Evolutionary conservation across 148 eudicot species (phyloP), one percentile per base, ranked within the genome.

Genomic region (Gaultheria prostrata): DNA sequence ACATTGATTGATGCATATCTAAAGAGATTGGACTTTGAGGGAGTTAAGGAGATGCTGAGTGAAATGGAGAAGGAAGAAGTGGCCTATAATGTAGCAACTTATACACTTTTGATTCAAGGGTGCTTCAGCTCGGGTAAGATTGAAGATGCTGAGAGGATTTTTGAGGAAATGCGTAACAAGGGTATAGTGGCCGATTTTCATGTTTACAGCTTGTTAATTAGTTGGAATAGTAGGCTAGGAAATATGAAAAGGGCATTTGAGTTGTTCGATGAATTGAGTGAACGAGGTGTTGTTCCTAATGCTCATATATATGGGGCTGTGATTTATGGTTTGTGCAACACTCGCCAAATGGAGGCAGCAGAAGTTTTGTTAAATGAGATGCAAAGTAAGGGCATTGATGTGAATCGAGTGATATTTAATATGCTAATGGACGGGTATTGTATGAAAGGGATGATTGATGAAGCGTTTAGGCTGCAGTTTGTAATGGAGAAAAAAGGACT

Each of bases 341-440:
- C 88, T 14, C 94, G 99, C 77, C 84, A 90, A 82, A 92, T 94
- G 91, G 91, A 89, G 28, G 95, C 93, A 9, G 92, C 92, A 4
- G 93, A 93, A 80, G 83, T 87, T 81, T 86, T 94, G 80, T 87
- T 94, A 43, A 61, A 82, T 32, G 95, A 96, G 86, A 96, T 96
- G 98, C 93, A 94, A 89, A 89, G 88, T 77, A 91, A 87, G 85
- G 97, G 98, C 59, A 79, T 93, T 80, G 92, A 92, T 73, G 28
- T 89, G 61, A 93, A 92, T 88, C 85, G 48, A 53, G 92, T 94
- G 81, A 87, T 96, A 61, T 90, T 89, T 72, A 94, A 92, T 82
- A 94, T 92, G 6, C 63, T 96, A 75, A 90, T 93, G 84, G 92
- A 91, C 70, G 98, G 98, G 50, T 94, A 91, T 76, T 92, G 95